phyloP scores from a whole-genome alignment of 257 asterid species.

The Craterostigma plantagineum region DNA sequence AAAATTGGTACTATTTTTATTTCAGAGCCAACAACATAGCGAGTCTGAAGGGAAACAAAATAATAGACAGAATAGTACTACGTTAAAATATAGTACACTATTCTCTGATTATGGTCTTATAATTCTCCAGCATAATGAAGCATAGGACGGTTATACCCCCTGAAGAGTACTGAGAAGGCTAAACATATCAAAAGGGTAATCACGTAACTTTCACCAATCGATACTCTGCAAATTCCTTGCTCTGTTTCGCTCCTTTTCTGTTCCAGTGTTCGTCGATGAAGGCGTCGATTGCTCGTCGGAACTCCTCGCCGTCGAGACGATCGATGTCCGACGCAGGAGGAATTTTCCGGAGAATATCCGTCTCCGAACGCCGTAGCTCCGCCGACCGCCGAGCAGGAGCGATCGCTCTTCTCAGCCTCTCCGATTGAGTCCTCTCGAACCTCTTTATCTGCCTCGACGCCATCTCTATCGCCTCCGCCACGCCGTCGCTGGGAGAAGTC shows the following conservation, averaged over 20 bases:
- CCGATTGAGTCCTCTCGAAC: slow-evolving; percentile 69
- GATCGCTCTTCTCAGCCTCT: slow-evolving; percentile 42
- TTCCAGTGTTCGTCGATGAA: slow-evolving; percentile 38
- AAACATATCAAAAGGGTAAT: background rate
- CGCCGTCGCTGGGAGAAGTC: slow-evolving; percentile 17
- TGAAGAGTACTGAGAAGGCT: too few species aligned
- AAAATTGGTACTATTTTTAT: too few species aligned
- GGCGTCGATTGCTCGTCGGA: slow-evolving; percentile 47
- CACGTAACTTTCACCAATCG: slow-evolving; percentile 6
- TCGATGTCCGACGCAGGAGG: slow-evolving; percentile 24
- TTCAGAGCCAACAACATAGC: too few species aligned
- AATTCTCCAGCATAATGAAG: too few species aligned
- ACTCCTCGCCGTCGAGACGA: slow-evolving; percentile 53
- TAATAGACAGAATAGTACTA: too few species aligned
- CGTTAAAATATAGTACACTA: too few species aligned
- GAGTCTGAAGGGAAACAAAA: too few species aligned
- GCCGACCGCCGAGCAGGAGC: slow-evolving; percentile 12
- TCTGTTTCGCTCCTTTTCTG: slow-evolving; percentile 13
- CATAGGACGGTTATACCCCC: too few species aligned
- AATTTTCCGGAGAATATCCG: slow-evolving; percentile 14
- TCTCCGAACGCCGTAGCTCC: slow-evolving; percentile 48
- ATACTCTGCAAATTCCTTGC: slow-evolving; percentile 5
- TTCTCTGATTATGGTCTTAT: too few species aligned
- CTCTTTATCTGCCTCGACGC: slow-evolving; percentile 40
- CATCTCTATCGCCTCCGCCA: slow-evolving; percentile 27